Evolutionary conservation across 23 red algal species (phyloP).

Genomic region (Gracilaria domingensis): DNA sequence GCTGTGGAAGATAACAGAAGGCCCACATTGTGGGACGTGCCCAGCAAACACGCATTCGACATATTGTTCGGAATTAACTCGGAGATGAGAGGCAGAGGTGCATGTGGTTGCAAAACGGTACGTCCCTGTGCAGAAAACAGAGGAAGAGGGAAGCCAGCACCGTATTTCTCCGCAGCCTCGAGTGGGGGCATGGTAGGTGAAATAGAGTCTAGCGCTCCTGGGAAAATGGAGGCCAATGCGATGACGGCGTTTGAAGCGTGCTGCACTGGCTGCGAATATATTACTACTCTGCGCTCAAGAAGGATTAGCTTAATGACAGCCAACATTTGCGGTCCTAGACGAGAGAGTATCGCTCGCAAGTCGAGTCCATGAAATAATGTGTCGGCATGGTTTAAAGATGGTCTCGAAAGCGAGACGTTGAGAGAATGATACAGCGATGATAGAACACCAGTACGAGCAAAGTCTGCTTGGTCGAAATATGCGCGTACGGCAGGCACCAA

Average conservation of each 20-base stretch:
- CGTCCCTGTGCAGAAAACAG: conserved; percentile 65
- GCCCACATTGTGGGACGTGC: conserved; percentile 82
- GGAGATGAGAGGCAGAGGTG: conserved; percentile 76
- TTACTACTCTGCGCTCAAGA: conserved; percentile 77
- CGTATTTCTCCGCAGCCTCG: conserved; percentile 9
- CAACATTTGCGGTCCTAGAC: conserved; percentile 75
- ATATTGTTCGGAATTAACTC: conserved; percentile 68
- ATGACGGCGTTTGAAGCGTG: conserved; percentile 82
- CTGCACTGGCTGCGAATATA: conserved; percentile 77
- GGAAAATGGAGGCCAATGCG: conserved; percentile 74
- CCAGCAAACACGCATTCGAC: conserved; percentile 61
- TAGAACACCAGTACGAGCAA: conserved; percentile 86
- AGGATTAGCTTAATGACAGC: conserved; percentile 88
- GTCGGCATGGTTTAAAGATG: conserved; percentile 41
- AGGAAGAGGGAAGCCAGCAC: conserved; percentile 70
- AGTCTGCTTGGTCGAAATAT: conserved; percentile 94
- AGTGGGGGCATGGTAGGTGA: conserved; percentile 42
- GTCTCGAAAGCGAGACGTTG: conserved; percentile 71
- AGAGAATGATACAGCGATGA: conserved; percentile 82
- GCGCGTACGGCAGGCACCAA: conserved; percentile 78
- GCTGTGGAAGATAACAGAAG: conserved; percentile 75
- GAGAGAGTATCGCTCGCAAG: conserved; percentile 66
- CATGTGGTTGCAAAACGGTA: conserved; percentile 84
- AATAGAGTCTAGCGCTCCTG: conserved; percentile 77
- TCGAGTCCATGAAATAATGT: conserved; percentile 84